Evolutionary conservation across 2,329 filamentous ascomycete species (phyloP).

Genomic region (Nemania abortiva): DNA sequence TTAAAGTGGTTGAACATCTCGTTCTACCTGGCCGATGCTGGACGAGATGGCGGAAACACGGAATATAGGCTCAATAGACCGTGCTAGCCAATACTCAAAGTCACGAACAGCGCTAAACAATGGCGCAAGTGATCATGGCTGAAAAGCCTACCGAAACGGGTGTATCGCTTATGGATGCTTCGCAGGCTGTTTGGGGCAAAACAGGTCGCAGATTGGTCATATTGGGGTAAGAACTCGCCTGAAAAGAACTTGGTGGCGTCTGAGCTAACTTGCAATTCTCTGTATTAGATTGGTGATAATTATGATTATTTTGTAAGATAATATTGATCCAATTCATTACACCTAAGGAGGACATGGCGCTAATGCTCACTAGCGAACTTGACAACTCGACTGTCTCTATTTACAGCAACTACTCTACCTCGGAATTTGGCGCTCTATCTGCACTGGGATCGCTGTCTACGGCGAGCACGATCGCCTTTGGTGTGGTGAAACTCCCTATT

Average conservation of each 20-base stretch:
- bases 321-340: neutral
- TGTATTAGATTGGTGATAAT: neutral
- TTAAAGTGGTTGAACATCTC: neutral
- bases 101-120: no score
- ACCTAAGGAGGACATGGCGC: neutral
- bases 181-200: neutral
- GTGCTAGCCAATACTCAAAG: neutral
- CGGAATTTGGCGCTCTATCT: neutral
- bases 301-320: neutral
- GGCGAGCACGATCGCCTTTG: neutral
- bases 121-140: neutral
- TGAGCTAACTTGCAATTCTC: neutral
- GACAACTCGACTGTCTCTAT: neutral
- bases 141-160: neutral
- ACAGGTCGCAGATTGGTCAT: neutral
- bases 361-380: neutral
- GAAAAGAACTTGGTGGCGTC: neutral
- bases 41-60: neutral
- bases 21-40: neutral
- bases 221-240: neutral
- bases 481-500: neutral
- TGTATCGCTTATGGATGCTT: neutral
- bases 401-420: slow-evolving; percentile 1
- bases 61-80: neutral
- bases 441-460: neutral